These are phyloP conservation scores for Penicillium macrosclerotiorum DNA, from an alignment of 495 filamentous ascomycete species.

Conservation along the genomic window DNA sequence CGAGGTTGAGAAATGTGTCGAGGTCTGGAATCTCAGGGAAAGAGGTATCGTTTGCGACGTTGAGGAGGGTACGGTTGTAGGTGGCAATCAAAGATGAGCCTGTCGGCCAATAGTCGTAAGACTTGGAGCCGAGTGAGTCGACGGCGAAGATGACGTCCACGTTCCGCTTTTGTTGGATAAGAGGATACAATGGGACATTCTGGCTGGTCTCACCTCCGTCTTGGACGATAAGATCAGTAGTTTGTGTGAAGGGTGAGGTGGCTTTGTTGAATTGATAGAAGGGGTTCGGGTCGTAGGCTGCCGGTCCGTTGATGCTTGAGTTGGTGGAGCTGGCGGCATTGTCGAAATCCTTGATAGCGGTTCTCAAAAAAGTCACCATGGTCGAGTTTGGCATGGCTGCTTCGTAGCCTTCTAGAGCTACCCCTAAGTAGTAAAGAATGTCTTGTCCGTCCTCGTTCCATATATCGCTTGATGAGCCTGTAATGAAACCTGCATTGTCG, in stretches of 20 bases:
- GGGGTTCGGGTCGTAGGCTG: conserved; percentile 74
- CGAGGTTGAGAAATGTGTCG: conserved; percentile 61
- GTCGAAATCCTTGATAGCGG: no score
- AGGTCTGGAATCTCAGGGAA: conserved; percentile 78
- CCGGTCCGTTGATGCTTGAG: no score
- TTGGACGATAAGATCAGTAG: conserved; percentile 65
- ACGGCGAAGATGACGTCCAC: conserved; percentile 91
- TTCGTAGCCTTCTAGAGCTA: no score
- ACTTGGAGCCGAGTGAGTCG: no score
- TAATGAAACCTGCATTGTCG: conserved; percentile 51
- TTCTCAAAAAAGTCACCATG: no score
- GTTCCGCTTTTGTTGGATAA: conserved; percentile 70
- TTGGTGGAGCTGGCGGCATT: no score
- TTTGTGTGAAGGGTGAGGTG: conserved; percentile 54
- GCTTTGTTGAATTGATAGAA: conserved; percentile 64
- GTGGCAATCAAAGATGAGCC: conserved; percentile 79
- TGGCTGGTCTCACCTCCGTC: conserved; percentile 78
- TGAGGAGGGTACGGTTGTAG: conserved; percentile 65
- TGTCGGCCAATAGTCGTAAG: conserved; percentile 65
- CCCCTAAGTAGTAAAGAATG: conserved; percentile 58
- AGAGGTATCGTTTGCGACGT: conserved; percentile 71
- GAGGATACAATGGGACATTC: conserved; percentile 78
- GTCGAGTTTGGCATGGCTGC: no score
- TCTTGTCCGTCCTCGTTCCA: conserved; percentile 9
- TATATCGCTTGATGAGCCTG: conserved; percentile 36